phyloP scores from a whole-genome alignment of 2,329 filamentous ascomycete species.

The Ramularia endophylla region DNA sequence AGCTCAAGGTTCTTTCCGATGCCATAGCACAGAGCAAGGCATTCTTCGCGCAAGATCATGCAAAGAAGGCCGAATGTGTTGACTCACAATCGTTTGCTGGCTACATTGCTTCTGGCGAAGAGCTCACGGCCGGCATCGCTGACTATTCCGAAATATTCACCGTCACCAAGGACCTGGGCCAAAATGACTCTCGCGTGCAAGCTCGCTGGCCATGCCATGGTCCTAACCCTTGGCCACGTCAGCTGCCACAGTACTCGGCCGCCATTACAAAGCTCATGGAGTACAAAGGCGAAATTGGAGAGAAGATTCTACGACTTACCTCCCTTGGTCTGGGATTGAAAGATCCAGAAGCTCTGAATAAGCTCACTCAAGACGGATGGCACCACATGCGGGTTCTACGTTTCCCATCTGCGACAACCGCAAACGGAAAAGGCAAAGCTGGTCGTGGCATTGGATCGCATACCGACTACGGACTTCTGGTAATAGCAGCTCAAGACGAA shows the following conservation, averaged over 20 bases:
- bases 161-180: slow-evolving; percentile 8
- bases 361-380: slow-evolving; percentile 6
- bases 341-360: slow-evolving; percentile 3
- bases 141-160: slow-evolving; percentile 14
- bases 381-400: no score
- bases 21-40: slow-evolving; percentile 10
- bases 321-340: slow-evolving; percentile 8
- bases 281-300: slow-evolving; percentile 7
- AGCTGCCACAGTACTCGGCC: not conserved
- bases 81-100: slow-evolving; percentile 10
- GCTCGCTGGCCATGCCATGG: slow-evolving; percentile 9
- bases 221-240: slow-evolving; percentile 6
- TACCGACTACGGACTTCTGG: slow-evolving; percentile 12
- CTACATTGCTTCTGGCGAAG: slow-evolving; percentile 11
- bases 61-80: slow-evolving; percentile 6
- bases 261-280: slow-evolving; percentile 8
- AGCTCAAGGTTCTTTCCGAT: slow-evolving; percentile 7
- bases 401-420: no score
- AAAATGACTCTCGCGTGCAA: slow-evolving; percentile 5
- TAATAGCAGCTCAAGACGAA: slow-evolving; percentile 11
- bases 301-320: slow-evolving; percentile 8
- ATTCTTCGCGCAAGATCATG: slow-evolving; percentile 8
- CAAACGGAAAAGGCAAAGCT: no score
- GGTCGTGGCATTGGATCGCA: slow-evolving; percentile 10
- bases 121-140: slow-evolving; percentile 11